These are phyloP conservation scores for Cucumis cinereus DNA, from an alignment of 306 rosid species.

Conservation along the genomic window DNA sequence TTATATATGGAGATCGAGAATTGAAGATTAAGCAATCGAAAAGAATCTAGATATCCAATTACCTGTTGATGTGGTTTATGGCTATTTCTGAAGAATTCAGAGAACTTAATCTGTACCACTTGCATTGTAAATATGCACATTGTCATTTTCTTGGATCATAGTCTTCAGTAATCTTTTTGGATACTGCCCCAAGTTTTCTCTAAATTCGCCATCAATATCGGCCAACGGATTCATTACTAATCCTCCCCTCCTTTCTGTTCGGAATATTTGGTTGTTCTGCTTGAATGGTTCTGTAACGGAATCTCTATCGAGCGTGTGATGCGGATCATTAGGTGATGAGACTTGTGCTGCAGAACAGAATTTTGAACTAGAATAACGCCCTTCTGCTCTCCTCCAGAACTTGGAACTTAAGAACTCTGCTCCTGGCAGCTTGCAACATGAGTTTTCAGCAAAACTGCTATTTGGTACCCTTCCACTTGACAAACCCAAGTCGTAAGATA, in stretches of 20 bases:
- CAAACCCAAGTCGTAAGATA: slow-evolving; percentile 71
- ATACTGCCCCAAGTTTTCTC: slow-evolving; percentile 19
- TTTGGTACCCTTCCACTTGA: slow-evolving; percentile 53
- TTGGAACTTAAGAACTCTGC: slow-evolving; percentile 84
- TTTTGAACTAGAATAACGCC: slow-evolving; percentile 44
- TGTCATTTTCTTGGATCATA: slow-evolving; percentile 24
- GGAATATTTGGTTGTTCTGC: slow-evolving; percentile 33
- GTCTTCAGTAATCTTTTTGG: slow-evolving; percentile 22
- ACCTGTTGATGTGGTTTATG: slow-evolving; percentile 31
- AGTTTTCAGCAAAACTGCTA: slow-evolving; percentile 42
- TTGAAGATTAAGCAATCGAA: background rate
- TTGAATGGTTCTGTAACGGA: slow-evolving; percentile 20
- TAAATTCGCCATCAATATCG: slow-evolving; percentile 23
- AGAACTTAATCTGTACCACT: slow-evolving; percentile 26
- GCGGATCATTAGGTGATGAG: slow-evolving; percentile 24
- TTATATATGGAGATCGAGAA: background rate
- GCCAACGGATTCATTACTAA: slow-evolving; percentile 24
- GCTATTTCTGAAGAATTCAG: slow-evolving; percentile 11
- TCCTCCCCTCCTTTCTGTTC: slow-evolving; percentile 29
- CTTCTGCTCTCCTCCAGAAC: slow-evolving; percentile 79
- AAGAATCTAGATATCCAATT: background rate
- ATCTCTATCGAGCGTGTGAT: slow-evolving; percentile 24
- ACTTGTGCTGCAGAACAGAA: slow-evolving; percentile 35
- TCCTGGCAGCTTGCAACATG: slow-evolving; percentile 88
- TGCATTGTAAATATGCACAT: slow-evolving; percentile 26